These are phyloP conservation scores for Adansonia madagascariensis DNA, from an alignment of 441 rosid species.

Conservation along the genomic window DNA sequence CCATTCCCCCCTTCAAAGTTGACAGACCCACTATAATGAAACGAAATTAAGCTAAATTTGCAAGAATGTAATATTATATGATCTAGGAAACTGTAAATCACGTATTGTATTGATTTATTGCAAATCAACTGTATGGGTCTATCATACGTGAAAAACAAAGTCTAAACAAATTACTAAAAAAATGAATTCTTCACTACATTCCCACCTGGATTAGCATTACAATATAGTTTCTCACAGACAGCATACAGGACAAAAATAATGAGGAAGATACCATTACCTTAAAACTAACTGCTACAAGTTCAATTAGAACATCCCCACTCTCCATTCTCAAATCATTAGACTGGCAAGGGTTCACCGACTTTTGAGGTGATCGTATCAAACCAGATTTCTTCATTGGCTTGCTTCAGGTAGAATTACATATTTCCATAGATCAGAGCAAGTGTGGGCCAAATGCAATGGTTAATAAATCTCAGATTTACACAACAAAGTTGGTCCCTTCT, in stretches of 20 bases:
- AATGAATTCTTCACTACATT: constrained; percentile 8
- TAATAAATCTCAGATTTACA: constrained; percentile 36
- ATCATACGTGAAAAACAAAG: constrained; percentile 3
- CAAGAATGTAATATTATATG: not conserved
- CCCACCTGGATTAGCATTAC: constrained; percentile 18
- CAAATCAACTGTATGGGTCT: not conserved
- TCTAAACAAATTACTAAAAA: constrained; percentile 12
- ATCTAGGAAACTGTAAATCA: not conserved
- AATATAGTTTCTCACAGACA: constrained; percentile 26
- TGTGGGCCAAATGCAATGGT: constrained; percentile 24
- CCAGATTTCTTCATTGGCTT: constrained; percentile 10
- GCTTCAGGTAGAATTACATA: constrained; percentile 11
- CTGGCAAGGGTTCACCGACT: not conserved
- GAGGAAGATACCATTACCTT: constrained; percentile 6
- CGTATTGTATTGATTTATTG: not conserved
- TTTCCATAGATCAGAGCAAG: constrained; percentile 27
- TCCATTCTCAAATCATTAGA: constrained; percentile 9
- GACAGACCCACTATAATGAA: not conserved
- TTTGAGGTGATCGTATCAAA: constrained; percentile 3
- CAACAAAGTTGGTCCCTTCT: constrained; percentile 24
- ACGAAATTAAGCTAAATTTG: not conserved
- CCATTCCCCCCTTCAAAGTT: not conserved
- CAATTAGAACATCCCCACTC: constrained; percentile 9
- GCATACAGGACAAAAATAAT: constrained; percentile 18
- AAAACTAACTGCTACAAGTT: constrained; percentile 14